Base-by-base conservation (phyloP, 768 basidiomycete genomes). In the Candolleomyces aberdarensis region DNA sequence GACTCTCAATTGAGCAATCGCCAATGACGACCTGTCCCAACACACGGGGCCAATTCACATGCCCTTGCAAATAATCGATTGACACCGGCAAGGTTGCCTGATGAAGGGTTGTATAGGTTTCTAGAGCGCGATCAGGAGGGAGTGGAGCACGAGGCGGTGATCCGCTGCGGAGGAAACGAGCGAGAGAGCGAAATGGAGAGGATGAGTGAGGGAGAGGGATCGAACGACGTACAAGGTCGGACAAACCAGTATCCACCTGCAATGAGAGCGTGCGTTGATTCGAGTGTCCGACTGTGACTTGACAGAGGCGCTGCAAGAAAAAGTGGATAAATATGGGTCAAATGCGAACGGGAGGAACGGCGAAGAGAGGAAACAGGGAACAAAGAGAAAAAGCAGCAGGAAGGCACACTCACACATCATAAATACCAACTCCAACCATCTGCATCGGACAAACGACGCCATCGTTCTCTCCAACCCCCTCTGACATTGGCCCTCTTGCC, bases 241-340 rank as follows among this genome's bases (percentile, higher is more conserved):
- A 89, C 0, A 91, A 92, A 32, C 92, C 92, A 0, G 88, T 91
- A 66, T 94, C 91, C 41, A 93, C 81, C 67, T 92, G 90, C 2
- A 92, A 73, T 6, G 82, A 85, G 22, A 88, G 72, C 32, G 58
- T 59, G 9, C 49, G 58, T 22, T 78, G 79, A 58, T 88, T 81
- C 8, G 69, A 72, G 7, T 70, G 56, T 11, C 91, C 89, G 22
- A 91, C 75, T 19, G 67, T 71, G 5, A 88, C 74, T 4, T 84
- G 77, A 19, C 85, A 69, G 92, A 92, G 5, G 83, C 78, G 29
- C 90, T 92, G 66, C 31, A 58, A 31, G 19, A 6, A 51, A 43
- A 51, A 43, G 19, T 56, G 52, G 36, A 14, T 64, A 57, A 58
- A 40, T 47, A 36, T 19, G 50, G 32, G 22, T 62, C 54, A 1